A percentile compares a stretch with the other conserved stretches of the same genome.
These are phyloP conservation scores for Fusarium hainanense DNA, from an alignment of 2,329 filamentous ascomycete genomes.

Conservation along the genomic window DNA sequence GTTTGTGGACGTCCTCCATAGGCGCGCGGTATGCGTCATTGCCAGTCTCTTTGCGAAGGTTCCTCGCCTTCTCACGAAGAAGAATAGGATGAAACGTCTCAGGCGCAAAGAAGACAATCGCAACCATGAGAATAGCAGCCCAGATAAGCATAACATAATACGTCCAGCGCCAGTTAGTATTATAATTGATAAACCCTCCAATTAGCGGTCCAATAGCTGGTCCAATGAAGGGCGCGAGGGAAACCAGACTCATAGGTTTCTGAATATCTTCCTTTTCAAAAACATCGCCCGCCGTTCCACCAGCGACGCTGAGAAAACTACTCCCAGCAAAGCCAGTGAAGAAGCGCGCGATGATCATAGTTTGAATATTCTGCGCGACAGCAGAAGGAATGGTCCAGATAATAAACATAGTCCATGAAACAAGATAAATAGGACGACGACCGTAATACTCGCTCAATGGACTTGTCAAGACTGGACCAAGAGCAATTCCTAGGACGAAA, in stretches of 20 bases:
- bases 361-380: constrained; percentile 78
- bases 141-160: constrained; percentile 40
- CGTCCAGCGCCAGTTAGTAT: constrained; percentile 36
- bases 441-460: constrained; percentile 77
- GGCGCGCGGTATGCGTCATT: constrained; percentile 13
- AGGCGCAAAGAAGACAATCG: constrained; percentile 26
- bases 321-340: constrained; percentile 75
- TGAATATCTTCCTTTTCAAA: constrained; percentile 31
- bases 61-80: constrained; percentile 20
- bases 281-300: constrained; percentile 35
- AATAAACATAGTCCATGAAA: constrained; percentile 75
- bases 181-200: constrained; percentile 37
- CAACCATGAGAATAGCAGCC: constrained; percentile 15
- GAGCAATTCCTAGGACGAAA: constrained; percentile 61
- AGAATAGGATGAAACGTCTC: constrained; percentile 41
- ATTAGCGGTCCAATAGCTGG: constrained; percentile 34
- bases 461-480: constrained; percentile 68
- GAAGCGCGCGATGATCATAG: constrained; percentile 80
- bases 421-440: constrained; percentile 78
- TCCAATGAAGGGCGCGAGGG: constrained; percentile 34
- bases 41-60: constrained; percentile 19
- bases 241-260: constrained; percentile 37
- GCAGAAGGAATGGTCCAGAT: constrained; percentile 83
- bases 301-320: constrained; percentile 35
- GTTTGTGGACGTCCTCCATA: constrained; percentile 7